Conservation (phyloP, 164 flowering plant species). For the Vitis labrusca region DNA sequence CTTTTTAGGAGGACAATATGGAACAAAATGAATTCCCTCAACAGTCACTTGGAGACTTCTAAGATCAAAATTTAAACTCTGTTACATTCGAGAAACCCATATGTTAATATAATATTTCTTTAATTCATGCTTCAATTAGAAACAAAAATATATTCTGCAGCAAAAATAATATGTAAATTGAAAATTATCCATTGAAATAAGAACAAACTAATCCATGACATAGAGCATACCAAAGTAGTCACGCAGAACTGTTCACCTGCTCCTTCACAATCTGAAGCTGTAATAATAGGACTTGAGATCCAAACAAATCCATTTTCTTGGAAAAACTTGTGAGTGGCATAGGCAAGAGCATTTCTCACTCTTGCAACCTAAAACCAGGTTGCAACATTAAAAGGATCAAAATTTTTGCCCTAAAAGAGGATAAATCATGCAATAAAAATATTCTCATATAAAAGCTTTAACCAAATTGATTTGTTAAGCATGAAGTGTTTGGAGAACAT, state of each 20-base stretch:
- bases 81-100: not conserved
- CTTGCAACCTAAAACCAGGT: slow-evolving; percentile 72
- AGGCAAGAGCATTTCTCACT: slow-evolving; percentile 93
- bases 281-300: slow-evolving; percentile 94
- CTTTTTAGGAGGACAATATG: not conserved
- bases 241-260: slow-evolving; percentile 98
- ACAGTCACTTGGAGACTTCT: not conserved
- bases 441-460: not conserved
- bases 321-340: slow-evolving; percentile 92
- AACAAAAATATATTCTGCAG: not conserved
- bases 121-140: not conserved
- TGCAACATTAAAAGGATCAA: slow-evolving; percentile 15
- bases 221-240: slow-evolving; percentile 81
- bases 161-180: not conserved
- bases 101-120: not conserved
- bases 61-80: not conserved
- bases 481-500: not conserved
- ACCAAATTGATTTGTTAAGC: not conserved
- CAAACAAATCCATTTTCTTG: slow-evolving; percentile 97
- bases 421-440: not conserved
- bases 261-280: slow-evolving; percentile 99
- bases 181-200: not conserved
- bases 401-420: slow-evolving; percentile 2
- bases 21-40: not conserved
- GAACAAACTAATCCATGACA: not conserved